Percentiles rank a stretch among this genome's conserved stretches.
Conservation (phyloP, 257 asterid genomes). For the Solanum tacnaense region DNA sequence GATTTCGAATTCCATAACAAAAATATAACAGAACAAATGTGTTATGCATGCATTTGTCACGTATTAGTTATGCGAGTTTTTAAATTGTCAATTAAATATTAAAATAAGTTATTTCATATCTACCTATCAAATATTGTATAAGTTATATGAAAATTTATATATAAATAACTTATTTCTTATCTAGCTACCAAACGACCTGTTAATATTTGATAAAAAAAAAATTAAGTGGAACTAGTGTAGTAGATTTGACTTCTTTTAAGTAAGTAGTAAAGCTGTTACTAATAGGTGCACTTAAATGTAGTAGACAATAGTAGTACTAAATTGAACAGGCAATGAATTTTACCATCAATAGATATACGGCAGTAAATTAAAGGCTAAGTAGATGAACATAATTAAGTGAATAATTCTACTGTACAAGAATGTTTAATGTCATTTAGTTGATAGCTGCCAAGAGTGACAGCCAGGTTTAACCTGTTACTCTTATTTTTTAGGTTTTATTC, state of each 20-base stretch:
- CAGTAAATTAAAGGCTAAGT: neutral
- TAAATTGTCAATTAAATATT: too few relatives aligned
- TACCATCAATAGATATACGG: neutral
- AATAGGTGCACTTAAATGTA: neutral
- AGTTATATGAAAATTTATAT: too few relatives aligned
- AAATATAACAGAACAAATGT: neutral
- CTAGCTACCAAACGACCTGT: too few relatives aligned
- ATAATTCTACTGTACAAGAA: neutral
- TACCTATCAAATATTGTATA: neutral
- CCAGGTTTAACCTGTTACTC: neutral
- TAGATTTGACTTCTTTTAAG: neutral
- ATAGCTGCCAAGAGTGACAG: constrained; percentile 8
- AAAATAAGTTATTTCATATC: too few relatives aligned
- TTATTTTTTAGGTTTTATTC: neutral
- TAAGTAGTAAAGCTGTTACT: neutral
- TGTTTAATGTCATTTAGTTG: neutral
- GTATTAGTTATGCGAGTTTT: neutral
- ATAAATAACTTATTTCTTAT: too few relatives aligned
- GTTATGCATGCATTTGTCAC: neutral
- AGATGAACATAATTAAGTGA: neutral
- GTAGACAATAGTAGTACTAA: neutral
- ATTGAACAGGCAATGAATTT: neutral
- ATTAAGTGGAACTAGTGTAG: neutral
- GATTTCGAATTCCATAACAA: neutral
- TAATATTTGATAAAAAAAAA: too few relatives aligned